Evolutionary conservation across 1,284 basidiomycete genomes (phyloP).

Genomic region (Cryptococcus sp.): DNA sequence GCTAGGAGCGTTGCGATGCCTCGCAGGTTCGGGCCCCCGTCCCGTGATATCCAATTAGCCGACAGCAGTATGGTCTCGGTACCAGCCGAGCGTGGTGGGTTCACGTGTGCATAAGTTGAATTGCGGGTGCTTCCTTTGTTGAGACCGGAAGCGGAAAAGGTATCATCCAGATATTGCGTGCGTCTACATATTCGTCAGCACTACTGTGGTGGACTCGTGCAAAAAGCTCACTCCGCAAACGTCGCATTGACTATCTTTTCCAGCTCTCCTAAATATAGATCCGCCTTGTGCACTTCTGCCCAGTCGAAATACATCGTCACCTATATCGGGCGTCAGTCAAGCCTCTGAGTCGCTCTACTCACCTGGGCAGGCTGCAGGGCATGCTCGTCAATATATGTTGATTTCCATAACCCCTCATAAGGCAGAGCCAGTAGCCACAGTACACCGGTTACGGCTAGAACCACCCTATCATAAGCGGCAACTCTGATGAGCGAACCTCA

Average conservation of each 20-base stretch:
- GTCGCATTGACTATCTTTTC: slow-evolving; percentile 70
- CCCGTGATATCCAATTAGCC: slow-evolving; percentile 78
- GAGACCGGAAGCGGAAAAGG: slow-evolving; percentile 31
- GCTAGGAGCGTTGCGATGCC: slow-evolving; percentile 82
- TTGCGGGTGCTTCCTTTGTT: slow-evolving; percentile 26
- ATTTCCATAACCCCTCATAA: slow-evolving; percentile 63
- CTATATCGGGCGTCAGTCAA: slow-evolving; percentile 52
- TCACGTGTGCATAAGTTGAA: slow-evolving; percentile 75
- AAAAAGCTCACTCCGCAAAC: slow-evolving; percentile 64
- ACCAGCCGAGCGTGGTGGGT: slow-evolving; percentile 82
- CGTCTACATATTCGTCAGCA: slow-evolving; percentile 16
- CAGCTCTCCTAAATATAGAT: slow-evolving; percentile 69
- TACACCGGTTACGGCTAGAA: slow-evolving; percentile 65
- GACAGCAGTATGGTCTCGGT: slow-evolving; percentile 87
- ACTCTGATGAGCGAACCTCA: slow-evolving; percentile 7
- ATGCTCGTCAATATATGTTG: slow-evolving; percentile 87
- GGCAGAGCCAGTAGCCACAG: slow-evolving; percentile 75
- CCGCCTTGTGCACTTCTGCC: slow-evolving; percentile 81
- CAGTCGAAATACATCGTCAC: slow-evolving; percentile 86
- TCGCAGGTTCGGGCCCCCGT: slow-evolving; percentile 66
- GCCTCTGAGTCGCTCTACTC: slow-evolving; percentile 19
- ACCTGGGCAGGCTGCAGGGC: slow-evolving; percentile 88
- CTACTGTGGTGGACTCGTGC: neutral
- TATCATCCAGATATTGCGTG: slow-evolving; percentile 14
- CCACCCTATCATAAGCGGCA: neutral